Percentiles rank a stretch among this genome's conserved stretches.
Evolutionary conservation across 163 green algal species (phyloP).

Genomic region (Trebouxiophyceae sp.): DNA sequence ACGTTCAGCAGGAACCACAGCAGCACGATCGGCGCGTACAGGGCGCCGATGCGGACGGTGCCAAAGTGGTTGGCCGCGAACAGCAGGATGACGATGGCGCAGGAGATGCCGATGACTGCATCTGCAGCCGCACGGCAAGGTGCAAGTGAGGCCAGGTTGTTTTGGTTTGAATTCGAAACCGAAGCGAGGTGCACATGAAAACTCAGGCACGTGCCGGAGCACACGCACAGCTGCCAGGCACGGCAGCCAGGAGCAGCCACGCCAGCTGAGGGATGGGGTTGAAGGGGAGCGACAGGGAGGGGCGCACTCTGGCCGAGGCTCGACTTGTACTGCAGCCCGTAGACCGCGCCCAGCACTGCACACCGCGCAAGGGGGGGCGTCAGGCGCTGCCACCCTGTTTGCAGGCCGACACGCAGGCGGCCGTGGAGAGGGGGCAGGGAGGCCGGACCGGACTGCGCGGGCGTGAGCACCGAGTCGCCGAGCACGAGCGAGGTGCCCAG

Average conservation of each 20-base stretch:
- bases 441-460: neutral
- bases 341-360: constrained; percentile 33
- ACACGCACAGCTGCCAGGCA: no score
- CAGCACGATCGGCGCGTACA: constrained; percentile 27
- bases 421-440: no score
- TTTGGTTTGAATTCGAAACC: neutral
- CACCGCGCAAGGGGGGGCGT: no score
- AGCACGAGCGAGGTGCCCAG: constrained; percentile 30
- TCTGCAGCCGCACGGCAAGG: constrained; percentile 5
- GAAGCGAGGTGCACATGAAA: neutral
- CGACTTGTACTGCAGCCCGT: constrained; percentile 7
- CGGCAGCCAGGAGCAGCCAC: no score
- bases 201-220: neutral
- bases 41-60: constrained; percentile 24
- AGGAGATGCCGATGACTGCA: constrained; percentile 27
- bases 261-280: no score
- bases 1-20: constrained; percentile 21
- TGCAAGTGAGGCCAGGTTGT: neutral
- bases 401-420: neutral
- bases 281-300: no score
- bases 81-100: constrained; percentile 30
- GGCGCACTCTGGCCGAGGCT: no score
- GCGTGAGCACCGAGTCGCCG: constrained; percentile 24
- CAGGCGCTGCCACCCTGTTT: neutral
- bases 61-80: constrained; percentile 36